These are phyloP conservation scores for Plectosphaerella sp. DNA, from an alignment of 2,329 filamentous ascomycete species.

Conservation along the genomic window DNA sequence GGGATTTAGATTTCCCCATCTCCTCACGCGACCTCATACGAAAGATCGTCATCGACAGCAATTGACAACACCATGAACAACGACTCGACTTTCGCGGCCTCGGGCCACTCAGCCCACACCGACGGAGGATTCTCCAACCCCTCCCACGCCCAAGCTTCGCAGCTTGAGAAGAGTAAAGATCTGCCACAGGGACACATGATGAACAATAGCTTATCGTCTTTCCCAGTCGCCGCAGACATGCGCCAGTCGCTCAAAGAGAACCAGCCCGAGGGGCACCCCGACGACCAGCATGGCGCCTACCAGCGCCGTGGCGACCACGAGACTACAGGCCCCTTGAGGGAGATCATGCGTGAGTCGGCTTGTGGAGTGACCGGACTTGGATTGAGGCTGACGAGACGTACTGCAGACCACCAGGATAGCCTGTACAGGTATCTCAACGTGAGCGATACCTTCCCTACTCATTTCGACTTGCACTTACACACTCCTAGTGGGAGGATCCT, in stretches of 20 bases:
- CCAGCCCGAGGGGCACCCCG: neutral
- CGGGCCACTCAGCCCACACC: neutral
- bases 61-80: neutral
- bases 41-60: neutral
- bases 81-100: neutral
- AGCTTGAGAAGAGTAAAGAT: neutral
- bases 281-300: neutral
- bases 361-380: neutral
- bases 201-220: neutral
- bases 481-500: constrained; percentile 5
- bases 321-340: neutral
- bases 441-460: neutral
- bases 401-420: constrained; percentile 4
- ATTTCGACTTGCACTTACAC: neutral
- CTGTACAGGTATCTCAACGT: constrained; percentile 8
- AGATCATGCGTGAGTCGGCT: neutral
- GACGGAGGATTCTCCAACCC: neutral
- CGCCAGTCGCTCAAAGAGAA: neutral
- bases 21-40: neutral
- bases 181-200: too few relatives aligned
- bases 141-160: neutral
- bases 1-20: neutral
- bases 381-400: neutral
- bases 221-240: neutral
- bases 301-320: neutral